Percentiles rank a stretch among this genome's conserved stretches.
These are phyloP conservation scores for Penicillium mononematosum DNA, from an alignment of 495 filamentous ascomycete genomes.

Conservation along the genomic window DNA sequence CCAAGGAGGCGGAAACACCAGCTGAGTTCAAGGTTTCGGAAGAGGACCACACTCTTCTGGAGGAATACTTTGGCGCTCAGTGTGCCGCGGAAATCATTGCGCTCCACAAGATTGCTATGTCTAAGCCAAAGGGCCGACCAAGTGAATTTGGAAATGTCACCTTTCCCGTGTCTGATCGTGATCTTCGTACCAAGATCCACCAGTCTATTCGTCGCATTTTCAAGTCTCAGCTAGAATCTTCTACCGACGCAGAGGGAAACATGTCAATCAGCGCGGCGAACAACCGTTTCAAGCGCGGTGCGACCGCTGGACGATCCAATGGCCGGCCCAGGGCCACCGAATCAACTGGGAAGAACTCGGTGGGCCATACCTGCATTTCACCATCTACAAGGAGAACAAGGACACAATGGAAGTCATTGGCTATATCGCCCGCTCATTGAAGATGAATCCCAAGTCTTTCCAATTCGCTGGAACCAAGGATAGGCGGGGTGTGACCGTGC, in stretches of 20 bases:
- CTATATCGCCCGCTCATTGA: conserved; percentile 65
- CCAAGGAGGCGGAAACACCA: conserved; percentile 13
- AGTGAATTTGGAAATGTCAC: conserved; percentile 46
- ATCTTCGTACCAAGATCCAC: conserved; percentile 63
- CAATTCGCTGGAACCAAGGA: conserved; percentile 95
- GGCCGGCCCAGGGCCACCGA: conserved; percentile 29
- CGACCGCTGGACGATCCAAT: conserved; percentile 30
- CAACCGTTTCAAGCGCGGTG: conserved; percentile 39
- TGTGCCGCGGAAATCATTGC: conserved; percentile 38
- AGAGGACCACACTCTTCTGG: conserved; percentile 48
- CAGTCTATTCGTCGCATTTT: conserved; percentile 67
- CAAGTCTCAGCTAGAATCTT: conserved; percentile 62
- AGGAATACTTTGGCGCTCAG: conserved; percentile 45
- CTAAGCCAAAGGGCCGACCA: conserved; percentile 39
- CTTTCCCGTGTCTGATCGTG: conserved; percentile 53
- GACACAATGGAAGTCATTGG: conserved; percentile 93
- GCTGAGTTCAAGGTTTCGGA: conserved; percentile 41
- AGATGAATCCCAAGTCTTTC: conserved; percentile 66
- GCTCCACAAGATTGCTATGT: conserved; percentile 46
- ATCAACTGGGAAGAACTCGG: conserved; percentile 62
- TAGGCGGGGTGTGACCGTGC: conserved; percentile 80
- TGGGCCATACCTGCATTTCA: conserved; percentile 85
- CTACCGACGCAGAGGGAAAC: conserved; percentile 54
- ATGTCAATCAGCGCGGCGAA: conserved; percentile 57
- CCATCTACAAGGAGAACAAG: conserved; percentile 95